Evolutionary conservation across 257 asterid species (phyloP), one percentile per base, ranked within the genome.

Genomic region (Solanum neorickii): DNA sequence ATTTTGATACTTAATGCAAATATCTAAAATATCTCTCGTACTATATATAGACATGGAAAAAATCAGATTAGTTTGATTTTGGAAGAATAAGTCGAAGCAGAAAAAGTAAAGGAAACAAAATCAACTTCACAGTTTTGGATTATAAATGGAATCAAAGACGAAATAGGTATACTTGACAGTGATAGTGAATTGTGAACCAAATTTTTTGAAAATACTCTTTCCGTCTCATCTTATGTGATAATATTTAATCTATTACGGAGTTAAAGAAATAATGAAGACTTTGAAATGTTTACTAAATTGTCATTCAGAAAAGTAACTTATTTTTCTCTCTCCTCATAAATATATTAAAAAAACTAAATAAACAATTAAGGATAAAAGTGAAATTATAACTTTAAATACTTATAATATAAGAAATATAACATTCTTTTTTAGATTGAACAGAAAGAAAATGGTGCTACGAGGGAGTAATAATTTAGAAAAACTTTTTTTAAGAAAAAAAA

Each of bases 161-260:
- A 31, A 69, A 6, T 29, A 69, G 18, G 9, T 27, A 69, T 41
- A 69, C 75, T 29, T 27, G 23, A 15, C 11, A 69, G 7, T 70
- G 12, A 70, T 31, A n/a, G 42, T 70, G 76, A 15, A 70, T 9
- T 7, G 14, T 70, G 42, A 31, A 70, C 23, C 42, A 70, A 69
- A 0, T 1, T 18, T 33, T 35, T 33, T 10, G 1, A 2, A 72
- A 72, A 14, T 29, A 33, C 0, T 3, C 35, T 33, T 33, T 33
- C 0, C 35, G 1, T 33, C 0, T 0, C 0, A 33, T 33, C 0
- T 33, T 3, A 33, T 33, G 5, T 33, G 35, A 33, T 1, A 1
- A 33, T 33, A 33, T 33, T 33, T 3, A 0, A 33, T 33, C 1
- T 3, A 1, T 0, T 33, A 33, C 1, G 1, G 6, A 33, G 1